A percentile compares a stretch with the other conserved stretches of the same genome.
Conservation (phyloP, 495 filamentous ascomycete species). For the Chaetomium fimeti region DNA sequence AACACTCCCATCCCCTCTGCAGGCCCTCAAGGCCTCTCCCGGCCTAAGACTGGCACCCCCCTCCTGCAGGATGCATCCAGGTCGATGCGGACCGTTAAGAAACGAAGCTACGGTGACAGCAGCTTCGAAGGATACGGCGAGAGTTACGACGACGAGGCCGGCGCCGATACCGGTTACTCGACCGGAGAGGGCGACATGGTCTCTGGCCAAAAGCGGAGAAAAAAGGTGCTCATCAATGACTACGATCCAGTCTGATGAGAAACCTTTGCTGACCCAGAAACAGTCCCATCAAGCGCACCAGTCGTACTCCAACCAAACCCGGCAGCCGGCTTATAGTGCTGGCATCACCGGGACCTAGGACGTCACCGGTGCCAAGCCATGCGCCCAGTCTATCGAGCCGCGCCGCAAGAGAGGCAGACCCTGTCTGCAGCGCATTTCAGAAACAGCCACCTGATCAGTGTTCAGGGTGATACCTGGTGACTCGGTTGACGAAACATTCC, state of each 20-base stretch:
- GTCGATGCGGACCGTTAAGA: slow-evolving; percentile 49
- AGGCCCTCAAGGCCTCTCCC: slow-evolving; percentile 20
- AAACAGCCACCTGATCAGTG: slow-evolving; percentile 29
- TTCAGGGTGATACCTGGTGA: slow-evolving; percentile 44
- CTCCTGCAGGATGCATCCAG: slow-evolving; percentile 31
- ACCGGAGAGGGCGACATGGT: slow-evolving; percentile 52
- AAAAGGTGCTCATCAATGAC: slow-evolving; percentile 51
- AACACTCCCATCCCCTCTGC: slow-evolving; percentile 42
- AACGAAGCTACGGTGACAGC: slow-evolving; percentile 53
- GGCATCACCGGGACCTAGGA: slow-evolving; percentile 41
- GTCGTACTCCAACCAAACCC: slow-evolving; percentile 32
- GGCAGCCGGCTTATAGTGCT: slow-evolving; percentile 44
- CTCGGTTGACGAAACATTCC: slow-evolving; percentile 25
- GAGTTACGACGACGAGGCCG: slow-evolving; percentile 52
- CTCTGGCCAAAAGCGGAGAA: slow-evolving; percentile 51
- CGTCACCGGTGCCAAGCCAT: slow-evolving; percentile 13
- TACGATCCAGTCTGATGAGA: slow-evolving; percentile 31
- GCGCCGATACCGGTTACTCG: slow-evolving; percentile 49
- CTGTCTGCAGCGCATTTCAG: slow-evolving; percentile 11
- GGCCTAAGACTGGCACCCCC: slow-evolving; percentile 33
- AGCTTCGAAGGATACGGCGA: slow-evolving; percentile 60
- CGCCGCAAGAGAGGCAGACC: slow-evolving; percentile 12
- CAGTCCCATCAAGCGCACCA: slow-evolving; percentile 33
- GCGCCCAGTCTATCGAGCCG: slow-evolving; percentile 16
- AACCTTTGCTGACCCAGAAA: slow-evolving; percentile 29